phyloP scores from a whole-genome alignment of 139 green algal species.

The Coelastrella sp. region DNA sequence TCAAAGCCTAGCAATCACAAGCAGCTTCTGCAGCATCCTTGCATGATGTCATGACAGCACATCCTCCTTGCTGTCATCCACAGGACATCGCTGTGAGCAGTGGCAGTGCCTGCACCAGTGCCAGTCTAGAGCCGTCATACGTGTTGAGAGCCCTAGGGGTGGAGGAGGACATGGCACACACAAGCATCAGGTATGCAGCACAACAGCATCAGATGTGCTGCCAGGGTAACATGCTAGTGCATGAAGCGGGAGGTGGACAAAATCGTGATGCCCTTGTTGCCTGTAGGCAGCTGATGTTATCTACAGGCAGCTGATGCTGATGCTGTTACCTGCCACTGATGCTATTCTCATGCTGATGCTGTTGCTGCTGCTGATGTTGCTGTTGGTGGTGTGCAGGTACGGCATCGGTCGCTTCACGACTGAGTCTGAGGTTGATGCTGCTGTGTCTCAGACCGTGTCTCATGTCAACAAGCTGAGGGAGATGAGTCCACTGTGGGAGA shows the following conservation, averaged over 20 bases:
- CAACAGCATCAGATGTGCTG: background rate
- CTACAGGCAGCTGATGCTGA: no score
- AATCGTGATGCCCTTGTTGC: no score
- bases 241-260: background rate
- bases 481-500: constrained; percentile 98
- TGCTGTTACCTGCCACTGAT: background rate
- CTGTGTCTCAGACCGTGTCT: constrained; percentile 84
- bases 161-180: constrained; percentile 99
- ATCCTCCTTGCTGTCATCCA: background rate
- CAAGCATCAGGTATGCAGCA: constrained; percentile 62
- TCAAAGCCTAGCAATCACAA: constrained; percentile 91
- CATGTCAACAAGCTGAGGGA: constrained; percentile 96
- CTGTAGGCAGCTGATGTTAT: no score
- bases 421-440: constrained; percentile 89
- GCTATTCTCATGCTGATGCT: background rate
- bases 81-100: constrained; percentile 27
- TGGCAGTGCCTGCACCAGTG: constrained; percentile 87
- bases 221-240: background rate
- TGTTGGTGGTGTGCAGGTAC: constrained; percentile 67
- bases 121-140: constrained; percentile 96
- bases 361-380: background rate
- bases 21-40: constrained; percentile 66
- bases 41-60: no score
- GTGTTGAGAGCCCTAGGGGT: constrained; percentile 98
- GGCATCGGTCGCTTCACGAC: constrained; percentile 97